A percentile compares a stretch with the other conserved stretches of the same genome.
These are phyloP conservation scores for Jatropha multifida DNA, from an alignment of 441 rosid genomes.

Conservation along the genomic window DNA sequence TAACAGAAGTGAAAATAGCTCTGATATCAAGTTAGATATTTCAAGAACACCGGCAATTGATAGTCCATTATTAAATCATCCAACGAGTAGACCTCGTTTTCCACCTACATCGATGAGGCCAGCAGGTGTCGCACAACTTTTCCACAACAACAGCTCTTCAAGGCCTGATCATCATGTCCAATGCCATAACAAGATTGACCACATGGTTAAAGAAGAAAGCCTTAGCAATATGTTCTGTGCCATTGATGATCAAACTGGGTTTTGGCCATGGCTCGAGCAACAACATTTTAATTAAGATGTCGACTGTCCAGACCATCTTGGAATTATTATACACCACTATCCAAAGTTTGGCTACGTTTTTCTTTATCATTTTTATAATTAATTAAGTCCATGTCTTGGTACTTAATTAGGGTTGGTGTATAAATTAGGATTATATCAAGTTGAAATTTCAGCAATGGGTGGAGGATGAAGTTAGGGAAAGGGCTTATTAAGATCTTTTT, in stretches of 20 bases:
- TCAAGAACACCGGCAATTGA: slow-evolving; percentile 69
- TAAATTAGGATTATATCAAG: slow-evolving; percentile 28
- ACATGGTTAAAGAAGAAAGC: slow-evolving; percentile 80
- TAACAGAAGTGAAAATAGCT: slow-evolving; percentile 89
- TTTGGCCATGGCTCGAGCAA: slow-evolving; percentile 99
- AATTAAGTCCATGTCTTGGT: slow-evolving; percentile 35
- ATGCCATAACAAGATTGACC: slow-evolving; percentile 39
- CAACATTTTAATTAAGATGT: slow-evolving; percentile 41
- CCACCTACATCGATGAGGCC: slow-evolving; percentile 54
- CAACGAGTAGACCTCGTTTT: slow-evolving; percentile 51
- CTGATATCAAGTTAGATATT: slow-evolving; percentile 75
- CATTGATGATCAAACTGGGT: slow-evolving; percentile 83
- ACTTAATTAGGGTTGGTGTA: slow-evolving; percentile 34
- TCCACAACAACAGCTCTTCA: slow-evolving; percentile 39
- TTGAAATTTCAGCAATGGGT: slow-evolving; percentile 19
- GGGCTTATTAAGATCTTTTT: neutral
- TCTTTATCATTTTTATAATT: neutral
- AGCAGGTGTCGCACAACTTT: slow-evolving; percentile 50
- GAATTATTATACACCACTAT: slow-evolving; percentile 19
- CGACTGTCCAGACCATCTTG: too few species aligned
- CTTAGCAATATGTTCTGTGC: slow-evolving; percentile 84
- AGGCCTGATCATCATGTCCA: slow-evolving; percentile 38
- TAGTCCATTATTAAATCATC: slow-evolving; percentile 58
- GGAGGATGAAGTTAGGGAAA: neutral
- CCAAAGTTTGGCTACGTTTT: slow-evolving; percentile 23